Evolutionary conservation across 2,329 filamentous ascomycete genomes (phyloP).

Genomic region (Sclerotinia minor): DNA sequence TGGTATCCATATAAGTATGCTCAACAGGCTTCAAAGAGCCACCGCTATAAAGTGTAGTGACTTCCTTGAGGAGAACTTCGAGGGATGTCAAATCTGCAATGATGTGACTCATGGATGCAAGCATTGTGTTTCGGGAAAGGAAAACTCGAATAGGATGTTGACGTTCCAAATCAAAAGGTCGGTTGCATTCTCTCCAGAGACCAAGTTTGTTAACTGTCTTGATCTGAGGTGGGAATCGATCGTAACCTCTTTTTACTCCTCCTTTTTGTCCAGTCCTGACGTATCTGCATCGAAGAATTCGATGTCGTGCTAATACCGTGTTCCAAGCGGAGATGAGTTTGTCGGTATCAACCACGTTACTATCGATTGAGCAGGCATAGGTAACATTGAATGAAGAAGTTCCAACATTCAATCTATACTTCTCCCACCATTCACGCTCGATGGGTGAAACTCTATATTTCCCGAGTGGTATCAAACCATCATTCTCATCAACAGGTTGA

Average conservation of each 20-base stretch:
- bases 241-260: conserved; percentile 10
- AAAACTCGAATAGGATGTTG: conserved; percentile 38
- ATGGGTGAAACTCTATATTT: conserved; percentile 23
- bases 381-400: conserved; percentile 39
- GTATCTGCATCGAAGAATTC: conserved; percentile 26
- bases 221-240: conserved; percentile 20
- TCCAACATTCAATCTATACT: conserved; percentile 19
- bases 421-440: conserved; percentile 25
- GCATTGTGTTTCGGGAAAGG: conserved; percentile 33
- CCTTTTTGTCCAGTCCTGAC: conserved; percentile 17
- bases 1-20: conserved; percentile 20
- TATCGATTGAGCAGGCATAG: conserved; percentile 28
- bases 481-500: not conserved
- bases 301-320: conserved; percentile 25
- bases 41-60: conserved; percentile 32
- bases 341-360: conserved; percentile 27
- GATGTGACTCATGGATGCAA: conserved; percentile 41
- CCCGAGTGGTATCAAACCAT: not conserved
- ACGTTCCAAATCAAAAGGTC: conserved; percentile 35
- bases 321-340: conserved; percentile 35
- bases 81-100: conserved; percentile 42
- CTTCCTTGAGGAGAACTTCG: conserved; percentile 37
- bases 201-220: conserved; percentile 22
- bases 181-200: conserved; percentile 30
- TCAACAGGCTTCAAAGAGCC: conserved; percentile 3